Percentiles rank a stretch among this genome's conserved stretches.
These are phyloP conservation scores for Colletotrichum sp. DNA, from an alignment of 2,329 filamentous ascomycete species.

Conservation along the genomic window DNA sequence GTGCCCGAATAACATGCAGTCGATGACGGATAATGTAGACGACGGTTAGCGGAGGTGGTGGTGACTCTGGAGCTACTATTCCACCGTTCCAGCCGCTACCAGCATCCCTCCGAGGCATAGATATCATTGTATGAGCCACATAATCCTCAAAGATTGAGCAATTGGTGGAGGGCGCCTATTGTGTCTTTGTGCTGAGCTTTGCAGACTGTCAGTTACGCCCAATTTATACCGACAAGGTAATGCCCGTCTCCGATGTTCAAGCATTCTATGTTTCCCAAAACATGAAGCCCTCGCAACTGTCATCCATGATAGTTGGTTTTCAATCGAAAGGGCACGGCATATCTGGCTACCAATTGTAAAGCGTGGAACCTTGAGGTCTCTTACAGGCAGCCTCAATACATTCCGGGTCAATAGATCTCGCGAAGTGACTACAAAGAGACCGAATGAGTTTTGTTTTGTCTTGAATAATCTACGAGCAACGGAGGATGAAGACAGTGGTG, in stretches of 20 bases:
- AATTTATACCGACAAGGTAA: not conserved
- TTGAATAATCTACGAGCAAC: not conserved
- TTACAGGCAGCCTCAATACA: no score
- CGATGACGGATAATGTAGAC: rapidly evolving
- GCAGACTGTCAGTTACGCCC: not conserved
- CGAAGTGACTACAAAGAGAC: not conserved
- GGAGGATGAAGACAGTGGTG: not conserved
- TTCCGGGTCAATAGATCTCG: no score
- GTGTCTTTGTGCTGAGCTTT: not conserved
- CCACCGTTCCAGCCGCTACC: rapidly evolving
- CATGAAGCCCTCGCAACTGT: not conserved
- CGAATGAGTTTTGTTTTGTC: not conserved
- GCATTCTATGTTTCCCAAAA: not conserved
- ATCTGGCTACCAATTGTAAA: no score
- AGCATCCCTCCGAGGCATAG: not conserved
- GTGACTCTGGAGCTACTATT: rapidly evolving
- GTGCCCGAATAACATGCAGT: rapidly evolving
- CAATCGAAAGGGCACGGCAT: not conserved
- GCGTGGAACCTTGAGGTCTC: no score
- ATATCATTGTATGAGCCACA: not conserved
- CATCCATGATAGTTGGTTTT: not conserved
- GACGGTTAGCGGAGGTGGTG: rapidly evolving
- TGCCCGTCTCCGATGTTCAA: not conserved
- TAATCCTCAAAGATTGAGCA: not conserved
- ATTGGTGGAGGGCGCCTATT: not conserved